Conservation (phyloP, 2,329 filamentous ascomycete genomes). For the Cadophora sp. region DNA sequence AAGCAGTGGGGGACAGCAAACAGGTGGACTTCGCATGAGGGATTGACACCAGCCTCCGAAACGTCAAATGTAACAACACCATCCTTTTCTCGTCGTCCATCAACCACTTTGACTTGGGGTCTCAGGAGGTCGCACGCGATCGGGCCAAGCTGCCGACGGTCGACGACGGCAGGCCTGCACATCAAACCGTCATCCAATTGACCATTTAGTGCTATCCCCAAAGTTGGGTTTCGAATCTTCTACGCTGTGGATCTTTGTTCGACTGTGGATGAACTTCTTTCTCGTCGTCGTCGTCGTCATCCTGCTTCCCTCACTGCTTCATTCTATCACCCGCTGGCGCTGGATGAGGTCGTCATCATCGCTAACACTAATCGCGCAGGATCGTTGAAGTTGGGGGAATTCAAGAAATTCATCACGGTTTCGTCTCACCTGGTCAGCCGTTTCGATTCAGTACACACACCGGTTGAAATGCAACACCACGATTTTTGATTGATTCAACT, state of each 20-base stretch:
- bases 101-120: conserved; percentile 6
- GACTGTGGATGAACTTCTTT: conserved; percentile 8
- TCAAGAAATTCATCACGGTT: background rate
- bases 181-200: conserved; percentile 22
- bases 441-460: conserved; percentile 24
- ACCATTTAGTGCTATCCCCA: conserved; percentile 22
- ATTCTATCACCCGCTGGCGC: conserved; percentile 16
- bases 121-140: conserved; percentile 11
- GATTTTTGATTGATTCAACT: conserved; percentile 25
- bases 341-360: conserved; percentile 29
- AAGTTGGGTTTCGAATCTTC: conserved; percentile 29
- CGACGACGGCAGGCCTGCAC: conserved; percentile 11
- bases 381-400: conserved; percentile 21
- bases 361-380: conserved; percentile 27
- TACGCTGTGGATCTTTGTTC: conserved; percentile 13
- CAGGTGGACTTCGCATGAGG: conserved; percentile 36
- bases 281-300: conserved; percentile 11
- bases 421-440: conserved; percentile 22
- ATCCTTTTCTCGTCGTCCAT: conserved; percentile 27
- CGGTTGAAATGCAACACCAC: conserved; percentile 32
- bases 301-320: conserved; percentile 4
- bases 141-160: conserved; percentile 17
- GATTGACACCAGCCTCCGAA: conserved; percentile 41
- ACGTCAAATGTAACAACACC: conserved; percentile 42
- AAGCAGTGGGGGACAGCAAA: conserved; percentile 5